Evolutionary conservation across 345 rosid genomes (phyloP).

Genomic region (Hypericum androsaemum): DNA sequence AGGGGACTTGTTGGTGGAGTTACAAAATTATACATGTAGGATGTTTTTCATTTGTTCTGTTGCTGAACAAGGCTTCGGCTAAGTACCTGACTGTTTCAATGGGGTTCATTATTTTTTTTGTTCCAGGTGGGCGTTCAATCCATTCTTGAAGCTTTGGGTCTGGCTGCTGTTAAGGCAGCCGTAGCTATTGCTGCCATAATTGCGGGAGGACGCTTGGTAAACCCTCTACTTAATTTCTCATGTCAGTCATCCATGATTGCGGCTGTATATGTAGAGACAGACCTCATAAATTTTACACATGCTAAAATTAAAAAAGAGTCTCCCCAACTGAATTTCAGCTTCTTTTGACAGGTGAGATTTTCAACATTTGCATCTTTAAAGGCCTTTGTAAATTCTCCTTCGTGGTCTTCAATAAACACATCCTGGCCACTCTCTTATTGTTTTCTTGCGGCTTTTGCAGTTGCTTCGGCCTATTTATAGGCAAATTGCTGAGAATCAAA

Average conservation of each 20-base stretch:
- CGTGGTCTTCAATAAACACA: background rate
- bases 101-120: slow-evolving; percentile 11
- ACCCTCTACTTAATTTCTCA: too few relatives aligned
- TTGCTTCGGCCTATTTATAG: slow-evolving; percentile 95
- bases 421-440: slow-evolving; percentile 7
- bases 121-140: slow-evolving; percentile 93
- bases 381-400: background rate
- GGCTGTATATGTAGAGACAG: too few relatives aligned
- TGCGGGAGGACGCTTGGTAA: slow-evolving; percentile 96
- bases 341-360: too few relatives aligned
- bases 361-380: too few relatives aligned
- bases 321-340: too few relatives aligned
- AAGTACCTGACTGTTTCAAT: background rate
- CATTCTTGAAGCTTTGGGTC: slow-evolving; percentile 96
- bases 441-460: slow-evolving; percentile 36
- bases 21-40: too few relatives aligned
- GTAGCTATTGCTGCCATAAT: slow-evolving; percentile 92
- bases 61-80: slow-evolving; percentile 4
- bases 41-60: slow-evolving; percentile 3
- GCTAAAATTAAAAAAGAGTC: too few relatives aligned
- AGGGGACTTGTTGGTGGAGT: too few relatives aligned
- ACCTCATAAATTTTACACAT: too few relatives aligned
- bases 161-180: slow-evolving; percentile 90
- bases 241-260: too few relatives aligned
- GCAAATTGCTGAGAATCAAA: slow-evolving; percentile 94